These are phyloP conservation scores for Backusella morwellensis DNA, from an alignment of 192 early-diverging fungal genomes.

Conservation along the genomic window DNA sequence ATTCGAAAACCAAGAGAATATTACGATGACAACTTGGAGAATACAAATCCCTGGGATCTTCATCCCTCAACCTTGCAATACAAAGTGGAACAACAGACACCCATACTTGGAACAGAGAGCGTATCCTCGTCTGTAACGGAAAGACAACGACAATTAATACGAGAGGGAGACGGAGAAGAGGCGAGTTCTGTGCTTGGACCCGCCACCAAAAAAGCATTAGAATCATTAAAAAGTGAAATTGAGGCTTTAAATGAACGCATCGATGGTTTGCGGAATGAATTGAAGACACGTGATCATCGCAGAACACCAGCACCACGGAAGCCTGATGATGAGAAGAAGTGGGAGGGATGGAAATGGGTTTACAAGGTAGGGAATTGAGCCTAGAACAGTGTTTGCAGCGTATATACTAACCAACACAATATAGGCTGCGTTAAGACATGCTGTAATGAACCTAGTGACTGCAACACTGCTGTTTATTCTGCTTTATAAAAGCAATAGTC, in stretches of 20 bases:
- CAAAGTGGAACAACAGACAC: background rate
- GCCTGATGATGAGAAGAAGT: background rate
- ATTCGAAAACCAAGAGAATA: background rate
- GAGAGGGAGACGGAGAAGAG: background rate
- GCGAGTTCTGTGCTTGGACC: slow-evolving; percentile 24
- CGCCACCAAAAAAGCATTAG: slow-evolving; percentile 33
- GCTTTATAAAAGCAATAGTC: slow-evolving; percentile 18
- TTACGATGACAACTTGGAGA: slow-evolving; percentile 16
- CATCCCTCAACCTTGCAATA: slow-evolving; percentile 6
- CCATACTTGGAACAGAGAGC: background rate
- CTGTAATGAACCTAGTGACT: slow-evolving; percentile 17
- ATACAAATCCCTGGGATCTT: slow-evolving; percentile 25
- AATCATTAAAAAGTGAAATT: slow-evolving; percentile 34
- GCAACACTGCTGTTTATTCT: slow-evolving; percentile 9
- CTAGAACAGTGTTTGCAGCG: background rate
- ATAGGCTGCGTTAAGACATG: slow-evolving; percentile 27
- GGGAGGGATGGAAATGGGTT: slow-evolving; percentile 34
- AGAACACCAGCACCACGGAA: background rate
- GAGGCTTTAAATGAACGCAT: slow-evolving; percentile 37
- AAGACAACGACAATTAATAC: background rate
- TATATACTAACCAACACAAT: background rate
- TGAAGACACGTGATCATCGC: slow-evolving; percentile 18
- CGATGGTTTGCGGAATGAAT: slow-evolving; percentile 31
- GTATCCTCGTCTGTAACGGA: slow-evolving; percentile 17
- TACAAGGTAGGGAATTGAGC: slow-evolving; percentile 18